Conservation (phyloP, 257 asterid species). For the Jacaranda mimosifolia region DNA sequence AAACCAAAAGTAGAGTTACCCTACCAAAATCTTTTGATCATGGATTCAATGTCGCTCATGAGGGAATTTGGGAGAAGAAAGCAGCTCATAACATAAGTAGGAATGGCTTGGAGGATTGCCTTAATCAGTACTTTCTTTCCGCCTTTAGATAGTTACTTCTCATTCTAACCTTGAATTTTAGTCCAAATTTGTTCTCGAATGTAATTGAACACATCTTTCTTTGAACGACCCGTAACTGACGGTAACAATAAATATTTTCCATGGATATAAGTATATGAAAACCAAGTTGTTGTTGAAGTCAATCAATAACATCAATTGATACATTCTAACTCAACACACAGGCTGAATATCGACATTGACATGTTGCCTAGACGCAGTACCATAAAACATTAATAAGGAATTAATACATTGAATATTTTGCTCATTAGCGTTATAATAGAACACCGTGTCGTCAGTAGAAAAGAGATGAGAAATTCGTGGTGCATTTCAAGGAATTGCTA, state of each 20-base stretch:
- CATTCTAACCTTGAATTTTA: background rate
- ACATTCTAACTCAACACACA: too few species aligned
- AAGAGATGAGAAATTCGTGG: background rate
- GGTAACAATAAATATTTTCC: background rate
- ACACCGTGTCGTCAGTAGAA: background rate
- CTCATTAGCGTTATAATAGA: background rate
- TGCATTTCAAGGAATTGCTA: background rate
- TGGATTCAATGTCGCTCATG: too few species aligned
- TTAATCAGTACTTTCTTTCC: background rate
- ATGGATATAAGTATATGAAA: background rate
- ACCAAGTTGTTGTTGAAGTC: background rate
- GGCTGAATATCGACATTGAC: background rate
- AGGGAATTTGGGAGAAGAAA: too few species aligned
- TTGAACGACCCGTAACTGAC: background rate
- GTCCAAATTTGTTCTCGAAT: background rate
- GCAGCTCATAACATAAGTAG: too few species aligned
- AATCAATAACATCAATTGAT: too few species aligned
- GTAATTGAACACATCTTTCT: background rate
- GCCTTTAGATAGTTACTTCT: background rate
- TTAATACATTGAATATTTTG: background rate
- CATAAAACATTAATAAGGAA: too few species aligned
- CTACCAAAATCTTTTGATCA: too few species aligned
- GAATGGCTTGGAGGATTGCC: too few species aligned
- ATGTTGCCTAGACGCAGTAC: background rate
- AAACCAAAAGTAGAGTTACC: too few species aligned